These are phyloP conservation scores for Phytophthora colocasiae DNA, from an alignment of 352 stramenopile genomes.

Conservation along the genomic window DNA sequence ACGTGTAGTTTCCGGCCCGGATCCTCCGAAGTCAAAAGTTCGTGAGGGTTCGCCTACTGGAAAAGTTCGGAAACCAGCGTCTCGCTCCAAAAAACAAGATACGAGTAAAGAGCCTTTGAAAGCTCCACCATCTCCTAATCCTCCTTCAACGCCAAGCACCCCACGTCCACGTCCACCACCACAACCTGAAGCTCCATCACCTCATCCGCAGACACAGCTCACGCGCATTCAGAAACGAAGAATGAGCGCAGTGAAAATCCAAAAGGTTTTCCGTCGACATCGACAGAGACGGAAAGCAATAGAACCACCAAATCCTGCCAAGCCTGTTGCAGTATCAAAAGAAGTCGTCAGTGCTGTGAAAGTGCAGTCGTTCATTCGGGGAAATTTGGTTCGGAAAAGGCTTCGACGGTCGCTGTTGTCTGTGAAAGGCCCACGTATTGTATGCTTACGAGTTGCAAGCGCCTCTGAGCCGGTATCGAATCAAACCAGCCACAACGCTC, in stretches of 20 bases:
- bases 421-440: slow-evolving; percentile 23
- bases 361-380: slow-evolving; percentile 62
- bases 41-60: not conserved
- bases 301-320: slow-evolving; percentile 6
- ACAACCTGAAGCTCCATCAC: not conserved
- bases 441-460: slow-evolving; percentile 41
- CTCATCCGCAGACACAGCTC: slow-evolving; percentile 4
- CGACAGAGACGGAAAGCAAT: slow-evolving; percentile 22
- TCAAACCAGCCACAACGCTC: slow-evolving; percentile 16
- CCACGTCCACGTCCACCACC: slow-evolving; percentile 4
- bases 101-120: slow-evolving; percentile 7
- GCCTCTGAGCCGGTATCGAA: slow-evolving; percentile 12
- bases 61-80: slow-evolving; percentile 2
- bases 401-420: slow-evolving; percentile 32
- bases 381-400: slow-evolving; percentile 42
- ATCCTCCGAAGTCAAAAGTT: slow-evolving; percentile 15
- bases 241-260: slow-evolving; percentile 46
- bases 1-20: slow-evolving; percentile 17
- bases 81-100: slow-evolving; percentile 10
- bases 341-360: slow-evolving; percentile 48
- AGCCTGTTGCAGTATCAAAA: slow-evolving; percentile 20
- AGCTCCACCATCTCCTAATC: slow-evolving; percentile 6
- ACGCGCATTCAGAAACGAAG: slow-evolving; percentile 12
- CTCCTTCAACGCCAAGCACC: not conserved
- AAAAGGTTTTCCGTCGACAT: slow-evolving; percentile 52